phyloP scores from a whole-genome alignment of 2,329 filamentous ascomycete genomes.

The Diaporthe ilicicola region DNA sequence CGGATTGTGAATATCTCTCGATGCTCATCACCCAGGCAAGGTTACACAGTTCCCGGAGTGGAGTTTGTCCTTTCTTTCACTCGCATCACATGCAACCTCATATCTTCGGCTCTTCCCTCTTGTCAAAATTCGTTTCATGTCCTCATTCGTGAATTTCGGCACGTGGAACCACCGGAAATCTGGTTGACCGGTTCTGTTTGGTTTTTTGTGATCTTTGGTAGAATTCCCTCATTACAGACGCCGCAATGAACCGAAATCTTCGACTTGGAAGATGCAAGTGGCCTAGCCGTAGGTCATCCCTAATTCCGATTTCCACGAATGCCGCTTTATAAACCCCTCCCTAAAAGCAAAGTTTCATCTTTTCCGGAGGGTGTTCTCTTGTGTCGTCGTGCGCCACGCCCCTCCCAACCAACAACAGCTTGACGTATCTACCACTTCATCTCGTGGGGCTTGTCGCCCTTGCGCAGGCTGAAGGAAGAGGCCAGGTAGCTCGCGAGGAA shows the following conservation, averaged over 20 bases:
- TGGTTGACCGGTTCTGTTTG: slow-evolving; percentile 31
- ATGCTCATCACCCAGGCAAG: background rate
- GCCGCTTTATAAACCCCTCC: slow-evolving; percentile 35
- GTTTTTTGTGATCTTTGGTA: slow-evolving; percentile 48
- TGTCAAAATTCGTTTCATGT: slow-evolving; percentile 25
- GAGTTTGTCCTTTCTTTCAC: background rate
- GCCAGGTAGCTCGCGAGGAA: slow-evolving; percentile 92
- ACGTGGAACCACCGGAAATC: slow-evolving; percentile 12
- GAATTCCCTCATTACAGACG: slow-evolving; percentile 68
- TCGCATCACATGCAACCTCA: slow-evolving; percentile 12
- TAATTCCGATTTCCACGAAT: slow-evolving; percentile 32
- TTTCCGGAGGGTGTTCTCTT: slow-evolving; percentile 38
- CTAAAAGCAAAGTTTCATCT: slow-evolving; percentile 36
- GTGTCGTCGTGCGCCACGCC: slow-evolving; percentile 36
- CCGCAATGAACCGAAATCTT: slow-evolving; percentile 72
- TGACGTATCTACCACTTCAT: slow-evolving; percentile 88
- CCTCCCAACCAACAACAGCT: slow-evolving; percentile 31
- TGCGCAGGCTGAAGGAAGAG: slow-evolving; percentile 97
- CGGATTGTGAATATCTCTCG: background rate
- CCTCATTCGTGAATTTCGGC: slow-evolving; percentile 17
- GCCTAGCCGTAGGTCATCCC: slow-evolving; percentile 58
- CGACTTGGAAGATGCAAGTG: slow-evolving; percentile 72
- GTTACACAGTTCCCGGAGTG: slow-evolving; percentile 11
- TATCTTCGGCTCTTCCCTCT: background rate
- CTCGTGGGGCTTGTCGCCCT: slow-evolving; percentile 99